Percentiles rank a stretch among this genome's conserved stretches.
Conservation (phyloP, 2,329 filamentous ascomycete genomes). For the Alternaria ethzedia region DNA sequence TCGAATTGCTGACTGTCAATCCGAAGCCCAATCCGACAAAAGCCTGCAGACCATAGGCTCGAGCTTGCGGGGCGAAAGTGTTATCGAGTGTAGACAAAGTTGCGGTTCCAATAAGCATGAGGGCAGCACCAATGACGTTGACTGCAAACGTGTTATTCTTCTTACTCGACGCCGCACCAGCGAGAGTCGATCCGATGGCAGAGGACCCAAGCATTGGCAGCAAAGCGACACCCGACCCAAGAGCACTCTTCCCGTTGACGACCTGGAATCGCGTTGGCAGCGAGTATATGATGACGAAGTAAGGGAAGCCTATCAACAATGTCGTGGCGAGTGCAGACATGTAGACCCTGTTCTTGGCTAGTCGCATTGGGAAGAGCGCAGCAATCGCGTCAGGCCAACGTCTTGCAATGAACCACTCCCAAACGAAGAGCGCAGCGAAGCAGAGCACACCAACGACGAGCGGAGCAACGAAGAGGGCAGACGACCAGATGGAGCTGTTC, state of each 20-base stretch:
- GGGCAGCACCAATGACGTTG: constrained; percentile 5
- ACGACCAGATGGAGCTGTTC: constrained; percentile 5
- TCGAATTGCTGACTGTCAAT: constrained; percentile 10
- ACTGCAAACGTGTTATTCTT: constrained; percentile 12
- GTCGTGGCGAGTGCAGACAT: constrained; percentile 6
- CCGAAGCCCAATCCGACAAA: constrained; percentile 14
- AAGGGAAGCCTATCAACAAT: constrained; percentile 9
- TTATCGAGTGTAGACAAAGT: constrained; percentile 7
- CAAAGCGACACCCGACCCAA: constrained; percentile 10
- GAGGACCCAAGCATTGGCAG: constrained; percentile 13
- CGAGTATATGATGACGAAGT: constrained; percentile 14
- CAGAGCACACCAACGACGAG: constrained; percentile 4
- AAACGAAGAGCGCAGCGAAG: constrained; percentile 6
- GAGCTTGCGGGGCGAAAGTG: background rate
- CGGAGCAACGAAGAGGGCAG: constrained; percentile 6
- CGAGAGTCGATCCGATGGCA: constrained; percentile 10
- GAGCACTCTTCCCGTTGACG: constrained; percentile 7
- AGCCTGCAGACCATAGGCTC: constrained; percentile 12
- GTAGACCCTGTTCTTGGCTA: constrained; percentile 10
- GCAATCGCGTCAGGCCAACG: constrained; percentile 7
- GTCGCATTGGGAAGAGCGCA: constrained; percentile 6
- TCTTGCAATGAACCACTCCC: constrained; percentile 9
- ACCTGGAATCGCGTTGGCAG: constrained; percentile 13
- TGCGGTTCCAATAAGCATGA: constrained; percentile 12
- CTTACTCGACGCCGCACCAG: constrained; percentile 10